phyloP scores from a whole-genome alignment of 129 eudicot genomes.

The Logfia minima region DNA sequence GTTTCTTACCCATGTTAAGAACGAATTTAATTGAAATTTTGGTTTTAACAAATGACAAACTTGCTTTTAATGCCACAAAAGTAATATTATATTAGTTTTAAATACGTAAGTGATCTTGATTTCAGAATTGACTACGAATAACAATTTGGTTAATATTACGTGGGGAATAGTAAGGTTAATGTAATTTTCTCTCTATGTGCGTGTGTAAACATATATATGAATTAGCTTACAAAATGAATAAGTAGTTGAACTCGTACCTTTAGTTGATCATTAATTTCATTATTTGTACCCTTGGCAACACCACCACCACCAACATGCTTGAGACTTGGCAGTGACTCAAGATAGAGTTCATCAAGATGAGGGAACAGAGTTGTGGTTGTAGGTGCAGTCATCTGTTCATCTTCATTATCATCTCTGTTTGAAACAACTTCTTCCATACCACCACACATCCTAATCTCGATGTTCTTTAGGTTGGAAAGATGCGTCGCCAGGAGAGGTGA shows the following conservation, averaged over 20 bases:
- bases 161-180: too few relatives aligned
- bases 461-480: slow-evolving; percentile 3
- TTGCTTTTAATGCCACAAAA: too few relatives aligned
- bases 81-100: too few relatives aligned
- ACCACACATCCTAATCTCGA: not conserved
- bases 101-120: too few relatives aligned
- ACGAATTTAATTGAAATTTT: too few relatives aligned
- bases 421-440: slow-evolving; percentile 22
- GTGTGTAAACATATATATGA: too few relatives aligned
- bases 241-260: not conserved
- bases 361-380: slow-evolving; percentile 1
- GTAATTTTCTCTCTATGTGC: too few relatives aligned
- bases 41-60: too few relatives aligned
- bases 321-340: not conserved
- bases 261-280: not conserved
- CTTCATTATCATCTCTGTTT: slow-evolving; percentile 4
- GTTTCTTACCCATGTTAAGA: too few relatives aligned
- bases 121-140: too few relatives aligned
- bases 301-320: slow-evolving; percentile 11
- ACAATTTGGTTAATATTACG: too few relatives aligned
- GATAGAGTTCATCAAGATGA: not conserved
- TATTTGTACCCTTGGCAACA: not conserved
- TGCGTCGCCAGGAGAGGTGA: slow-evolving; percentile 16
- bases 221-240: too few relatives aligned
- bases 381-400: not conserved